Evolutionary conservation across 768 basidiomycete genomes (phyloP).

Genomic region (Heimioporus sp.): DNA sequence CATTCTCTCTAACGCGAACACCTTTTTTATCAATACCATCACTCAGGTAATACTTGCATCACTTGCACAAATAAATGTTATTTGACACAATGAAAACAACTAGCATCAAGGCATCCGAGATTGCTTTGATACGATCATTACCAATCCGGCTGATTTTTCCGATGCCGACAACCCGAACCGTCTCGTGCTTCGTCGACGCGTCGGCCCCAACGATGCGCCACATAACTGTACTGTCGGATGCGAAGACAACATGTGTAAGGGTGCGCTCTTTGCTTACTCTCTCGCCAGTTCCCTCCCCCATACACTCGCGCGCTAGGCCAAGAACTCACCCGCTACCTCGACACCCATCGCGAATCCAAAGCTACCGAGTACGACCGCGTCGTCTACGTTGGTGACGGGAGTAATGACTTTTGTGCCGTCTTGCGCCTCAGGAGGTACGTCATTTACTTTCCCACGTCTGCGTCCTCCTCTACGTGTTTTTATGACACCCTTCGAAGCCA

Average conservation of each 20-base stretch:
- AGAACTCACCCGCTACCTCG: conserved; percentile 85
- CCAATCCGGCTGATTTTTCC: conserved; percentile 90
- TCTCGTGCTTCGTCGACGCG: conserved; percentile 70
- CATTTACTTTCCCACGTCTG: background rate
- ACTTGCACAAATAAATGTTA: background rate
- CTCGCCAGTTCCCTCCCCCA: background rate
- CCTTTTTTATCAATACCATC: conserved; percentile 88
- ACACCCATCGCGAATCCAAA: too few relatives aligned
- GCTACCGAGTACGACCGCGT: conserved; percentile 73
- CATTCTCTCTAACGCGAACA: conserved; percentile 93
- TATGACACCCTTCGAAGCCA: conserved; percentile 54
- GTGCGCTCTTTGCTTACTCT: conserved; percentile 32
- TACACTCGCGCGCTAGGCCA: conserved; percentile 56
- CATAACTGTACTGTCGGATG: conserved; percentile 88
- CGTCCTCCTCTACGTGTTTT: too few relatives aligned
- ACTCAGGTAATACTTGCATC: conserved; percentile 53
- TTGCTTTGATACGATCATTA: conserved; percentile 82
- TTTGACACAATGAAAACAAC: background rate
- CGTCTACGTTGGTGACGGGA: conserved; percentile 91
- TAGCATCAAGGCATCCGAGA: conserved; percentile 74
- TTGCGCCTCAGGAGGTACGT: conserved; percentile 70
- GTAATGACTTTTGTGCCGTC: conserved; percentile 94
- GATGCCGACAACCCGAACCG: conserved; percentile 58
- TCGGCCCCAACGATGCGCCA: conserved; percentile 75
- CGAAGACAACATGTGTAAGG: conserved; percentile 98